Evolutionary conservation across 2,329 filamentous ascomycete genomes (phyloP), one percentile per base, ranked within the genome.

Genomic region (Mycosphaerella arachidis): DNA sequence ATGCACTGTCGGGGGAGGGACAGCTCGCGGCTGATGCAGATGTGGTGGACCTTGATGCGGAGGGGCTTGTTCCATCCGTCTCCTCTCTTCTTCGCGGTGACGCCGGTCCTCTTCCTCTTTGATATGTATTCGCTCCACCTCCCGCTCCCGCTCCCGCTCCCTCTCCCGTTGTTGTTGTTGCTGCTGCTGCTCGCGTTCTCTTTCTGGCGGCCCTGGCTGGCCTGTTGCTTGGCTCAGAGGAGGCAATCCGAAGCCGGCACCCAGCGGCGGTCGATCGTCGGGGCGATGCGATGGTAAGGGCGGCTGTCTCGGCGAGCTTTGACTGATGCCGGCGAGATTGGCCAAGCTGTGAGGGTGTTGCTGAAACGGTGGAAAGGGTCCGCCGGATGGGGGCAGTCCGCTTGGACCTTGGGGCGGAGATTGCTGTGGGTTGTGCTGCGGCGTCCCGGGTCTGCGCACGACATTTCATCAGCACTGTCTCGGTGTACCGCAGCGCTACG

Each of bases 21-120:
- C 77, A 63, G 93, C 93, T 60, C 97, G 92, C 5, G 93, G 93
- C 75, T 97, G 93, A 76, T 97, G 93, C 68, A 97, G 88, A 57
- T 92, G 91, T 2, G 92, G 70, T 30, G 69, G 91, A 59, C 89
- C 91, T 74, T 97, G 92, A 71, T 94, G 91, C 29, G 88, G 86
- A 61, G 89, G 84, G 54, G 84, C 83, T 67, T 87, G 88, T 65
- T 90, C 86, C 66, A 84, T 78, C 60, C 84, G 82, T 68, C 90
- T 87, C 72, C 87, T 82, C 66, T 90, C 86, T 68, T 86, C 73
- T 61, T 86, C 83, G 51, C 82, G 79, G 65, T 86, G 82, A 59
- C 82, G 77, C 62, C 84, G 81, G 62, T 86, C 83, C 67, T 87
- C 84, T 72, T 86, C 80, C 67, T 82, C 78, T 80, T 74, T 84